Conservation (phyloP, 352 stramenopile species). For the Pythium vanterpoolii region DNA sequence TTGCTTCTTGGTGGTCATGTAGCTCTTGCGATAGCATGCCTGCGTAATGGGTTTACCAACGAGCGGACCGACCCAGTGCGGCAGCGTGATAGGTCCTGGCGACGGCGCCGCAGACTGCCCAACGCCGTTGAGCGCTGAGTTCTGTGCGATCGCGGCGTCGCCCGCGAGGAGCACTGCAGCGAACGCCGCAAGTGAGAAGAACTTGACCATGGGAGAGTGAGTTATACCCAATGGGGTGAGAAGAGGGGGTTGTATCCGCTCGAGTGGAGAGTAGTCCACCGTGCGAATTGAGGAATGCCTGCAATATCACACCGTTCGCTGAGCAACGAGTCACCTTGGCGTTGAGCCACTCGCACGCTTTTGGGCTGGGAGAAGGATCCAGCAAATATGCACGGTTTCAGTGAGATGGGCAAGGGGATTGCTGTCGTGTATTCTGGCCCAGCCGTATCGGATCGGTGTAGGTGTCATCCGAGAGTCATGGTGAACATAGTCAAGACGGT, state of each 20-base stretch:
- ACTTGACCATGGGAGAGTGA: slow-evolving; percentile 15
- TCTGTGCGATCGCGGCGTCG: slow-evolving; percentile 5
- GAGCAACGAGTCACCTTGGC: neutral
- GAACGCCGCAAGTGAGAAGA: neutral
- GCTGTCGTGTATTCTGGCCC: neutral
- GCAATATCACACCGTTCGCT: neutral
- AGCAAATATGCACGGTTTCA: neutral
- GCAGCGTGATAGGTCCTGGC: slow-evolving; percentile 12
- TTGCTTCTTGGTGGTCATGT: slow-evolving; percentile 19
- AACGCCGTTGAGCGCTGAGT: neutral
- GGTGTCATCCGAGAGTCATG: neutral
- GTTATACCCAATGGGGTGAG: neutral
- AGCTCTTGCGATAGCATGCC: slow-evolving; percentile 52
- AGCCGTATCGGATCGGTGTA: neutral
- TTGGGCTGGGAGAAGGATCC: neutral
- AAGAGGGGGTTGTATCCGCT: neutral
- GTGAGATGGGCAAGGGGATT: neutral
- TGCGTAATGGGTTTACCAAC: slow-evolving; percentile 26
- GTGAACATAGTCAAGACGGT: neutral
- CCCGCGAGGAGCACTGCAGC: slow-evolving; percentile 4
- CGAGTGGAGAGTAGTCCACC: neutral
- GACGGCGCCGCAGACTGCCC: neutral
- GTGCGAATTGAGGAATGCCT: slow-evolving; percentile 7
- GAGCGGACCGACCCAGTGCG: slow-evolving; percentile 33
- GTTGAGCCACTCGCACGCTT: neutral